Base-by-base conservation (phyloP, 192 early-diverging fungal species). In the Chytriomyces confervae region DNA sequence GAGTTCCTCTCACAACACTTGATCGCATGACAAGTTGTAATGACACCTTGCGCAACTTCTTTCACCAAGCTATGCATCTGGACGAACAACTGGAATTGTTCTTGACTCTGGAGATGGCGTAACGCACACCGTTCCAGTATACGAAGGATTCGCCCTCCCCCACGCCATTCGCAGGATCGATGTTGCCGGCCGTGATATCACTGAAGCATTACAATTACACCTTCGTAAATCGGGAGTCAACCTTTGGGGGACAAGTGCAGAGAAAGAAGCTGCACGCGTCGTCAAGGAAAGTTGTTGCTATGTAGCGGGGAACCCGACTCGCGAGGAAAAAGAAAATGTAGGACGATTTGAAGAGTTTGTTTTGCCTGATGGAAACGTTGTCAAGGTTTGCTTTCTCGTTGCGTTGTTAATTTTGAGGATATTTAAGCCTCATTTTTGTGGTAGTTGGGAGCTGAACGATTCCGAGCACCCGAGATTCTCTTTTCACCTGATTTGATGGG, bases 231-330 rank as follows among this genome's bases (percentile, higher is more conserved):
- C 91, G 1, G 96, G 97, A 16, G 91, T 92, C 82, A 86, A 90
- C 70, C 93, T 99, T 79, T 76, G 74, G 74, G 87, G 92, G 77
- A 98, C 95, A 3, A 92, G 94, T 16, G 97, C 97, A 57, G 97
- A 99, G 81, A 93, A 92, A 74, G 97, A 99, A 80, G 91, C 98
- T 66, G 96, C 97, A 7, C 91, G 97, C 61, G 90, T 94, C 66
- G 93, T 98, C 73, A 99, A 99, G 84, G 97, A 99, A 76, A 97
- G 94, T 83, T 90, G 92, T 24, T 99, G 96, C 85, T 98, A 97
- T 78, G 81, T 99, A 63, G 92, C 97, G 44, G 74, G 91, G 51
- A 95, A 94, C 81, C 95, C 96, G 20, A 81, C 86, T 69, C 94
- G 95, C 78, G 96, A 97, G 83, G 97, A 98, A 81, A 98, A 98